phyloP scores from a whole-genome alignment of 345 rosid genomes.

The Melaleuca quinquenervia region DNA sequence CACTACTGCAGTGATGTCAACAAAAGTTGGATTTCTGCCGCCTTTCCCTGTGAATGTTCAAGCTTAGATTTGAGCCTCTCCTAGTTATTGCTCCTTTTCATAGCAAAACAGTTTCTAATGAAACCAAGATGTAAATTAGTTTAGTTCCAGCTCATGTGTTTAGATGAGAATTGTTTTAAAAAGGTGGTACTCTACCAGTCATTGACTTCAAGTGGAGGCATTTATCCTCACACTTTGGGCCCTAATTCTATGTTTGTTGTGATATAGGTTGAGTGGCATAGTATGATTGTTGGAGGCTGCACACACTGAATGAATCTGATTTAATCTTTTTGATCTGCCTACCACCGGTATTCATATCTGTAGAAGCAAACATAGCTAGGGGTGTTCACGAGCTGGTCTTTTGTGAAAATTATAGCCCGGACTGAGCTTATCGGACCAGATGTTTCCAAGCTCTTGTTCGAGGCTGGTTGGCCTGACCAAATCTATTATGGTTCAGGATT shows the following conservation, averaged over 20 bases:
- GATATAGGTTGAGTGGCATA: background rate
- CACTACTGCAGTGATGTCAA: background rate
- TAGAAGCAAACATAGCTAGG: background rate
- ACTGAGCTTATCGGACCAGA: background rate
- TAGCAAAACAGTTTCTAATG: background rate
- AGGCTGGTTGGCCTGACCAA: background rate
- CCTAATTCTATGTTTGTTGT: background rate
- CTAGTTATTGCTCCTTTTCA: background rate
- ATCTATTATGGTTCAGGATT: background rate
- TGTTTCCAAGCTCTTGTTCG: background rate
- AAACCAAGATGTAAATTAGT: background rate
- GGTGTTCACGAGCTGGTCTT: background rate
- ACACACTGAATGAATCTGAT: background rate
- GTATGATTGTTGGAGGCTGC: background rate
- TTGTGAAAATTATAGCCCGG: background rate
- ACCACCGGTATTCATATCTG: background rate
- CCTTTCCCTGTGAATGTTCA: background rate
- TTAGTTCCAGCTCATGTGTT: background rate
- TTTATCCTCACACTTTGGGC: background rate
- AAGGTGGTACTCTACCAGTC: background rate
- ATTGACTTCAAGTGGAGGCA: background rate
- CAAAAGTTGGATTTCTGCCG: background rate
- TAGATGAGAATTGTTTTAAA: background rate
- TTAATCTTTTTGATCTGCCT: background rate
- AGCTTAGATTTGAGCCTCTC: background rate